Conservation (phyloP, 768 basidiomycete genomes). For the Lepiota venenata region DNA sequence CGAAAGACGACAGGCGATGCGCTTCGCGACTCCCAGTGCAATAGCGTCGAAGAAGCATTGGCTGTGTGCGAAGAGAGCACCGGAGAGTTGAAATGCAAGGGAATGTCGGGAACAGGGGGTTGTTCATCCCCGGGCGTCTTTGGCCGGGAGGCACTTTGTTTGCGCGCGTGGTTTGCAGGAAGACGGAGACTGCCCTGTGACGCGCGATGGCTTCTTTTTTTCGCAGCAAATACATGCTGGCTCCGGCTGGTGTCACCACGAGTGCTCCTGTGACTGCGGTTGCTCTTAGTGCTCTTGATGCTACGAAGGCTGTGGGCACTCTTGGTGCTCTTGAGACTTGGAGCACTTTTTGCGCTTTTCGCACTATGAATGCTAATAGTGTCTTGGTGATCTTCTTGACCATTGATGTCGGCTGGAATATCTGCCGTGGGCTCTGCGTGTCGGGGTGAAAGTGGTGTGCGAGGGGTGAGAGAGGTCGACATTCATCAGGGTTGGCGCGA, state of each 20-base stretch:
- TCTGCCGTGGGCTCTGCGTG: conserved; percentile 11
- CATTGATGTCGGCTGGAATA: conserved; percentile 11
- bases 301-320: conserved; percentile 29
- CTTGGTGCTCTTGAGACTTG: conserved; percentile 33
- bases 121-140: conserved; percentile 24
- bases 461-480: conserved; percentile 16
- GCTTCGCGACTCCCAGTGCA: conserved; percentile 15
- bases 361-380: conserved; percentile 15
- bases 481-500: conserved; percentile 15
- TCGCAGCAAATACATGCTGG: conserved; percentile 59
- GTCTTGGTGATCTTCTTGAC: conserved; percentile 8
- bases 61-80: conserved; percentile 16
- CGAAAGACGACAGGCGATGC: conserved; percentile 1
- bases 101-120: conserved; percentile 32
- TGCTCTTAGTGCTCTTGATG: conserved; percentile 30
- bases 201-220: conserved; percentile 56
- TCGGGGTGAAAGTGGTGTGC: conserved; percentile 18
- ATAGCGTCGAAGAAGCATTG: conserved; percentile 20
- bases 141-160: conserved; percentile 16
- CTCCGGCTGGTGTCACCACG: conserved; percentile 25
- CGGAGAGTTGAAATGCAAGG: conserved; percentile 22
- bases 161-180: conserved; percentile 30
- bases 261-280: conserved; percentile 27
- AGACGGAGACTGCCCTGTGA: conserved; percentile 69
- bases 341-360: conserved; percentile 23